Evolutionary conservation across 2,329 filamentous ascomycete species (phyloP).

Genomic region (Pseudodiploospora longispora): DNA sequence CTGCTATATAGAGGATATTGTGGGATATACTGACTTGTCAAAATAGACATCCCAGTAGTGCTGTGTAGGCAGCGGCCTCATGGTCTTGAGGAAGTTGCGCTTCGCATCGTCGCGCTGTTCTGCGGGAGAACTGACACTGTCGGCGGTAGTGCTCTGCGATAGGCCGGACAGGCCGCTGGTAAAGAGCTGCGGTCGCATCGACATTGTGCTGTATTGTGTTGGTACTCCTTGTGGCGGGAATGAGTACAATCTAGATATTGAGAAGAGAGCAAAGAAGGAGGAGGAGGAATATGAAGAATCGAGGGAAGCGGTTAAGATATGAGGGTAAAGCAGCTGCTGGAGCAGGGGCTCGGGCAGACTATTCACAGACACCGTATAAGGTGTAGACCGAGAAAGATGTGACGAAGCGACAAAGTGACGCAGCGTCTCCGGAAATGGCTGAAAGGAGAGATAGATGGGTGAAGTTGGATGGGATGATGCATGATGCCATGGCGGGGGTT

Average conservation of each 20-base stretch:
- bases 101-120: conserved; percentile 70
- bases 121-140: conserved; percentile 59
- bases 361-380: too few relatives aligned
- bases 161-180: conserved; percentile 56
- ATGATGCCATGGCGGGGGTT: neutral
- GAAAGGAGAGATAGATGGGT: too few relatives aligned
- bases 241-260: too few relatives aligned
- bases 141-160: conserved; percentile 49
- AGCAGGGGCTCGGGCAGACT: neutral
- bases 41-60: conserved; percentile 73
- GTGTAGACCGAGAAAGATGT: too few relatives aligned
- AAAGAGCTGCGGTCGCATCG: conserved; percentile 49
- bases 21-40: conserved; percentile 36
- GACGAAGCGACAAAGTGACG: too few relatives aligned
- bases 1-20: neutral
- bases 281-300: neutral
- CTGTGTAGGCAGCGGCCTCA: conserved; percentile 66
- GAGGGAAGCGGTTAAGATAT: neutral
- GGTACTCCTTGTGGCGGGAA: too few relatives aligned
- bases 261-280: neutral
- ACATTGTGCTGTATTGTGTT: conserved; percentile 34
- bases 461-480: neutral
- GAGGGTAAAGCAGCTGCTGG: neutral
- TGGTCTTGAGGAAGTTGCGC: conserved; percentile 71
- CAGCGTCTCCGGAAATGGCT: too few relatives aligned